Percentiles rank a stretch among this genome's conserved stretches.
Evolutionary conservation across 176 grass and related monocot genomes (phyloP).

Genomic region (Eremochloa ophiuroides): DNA sequence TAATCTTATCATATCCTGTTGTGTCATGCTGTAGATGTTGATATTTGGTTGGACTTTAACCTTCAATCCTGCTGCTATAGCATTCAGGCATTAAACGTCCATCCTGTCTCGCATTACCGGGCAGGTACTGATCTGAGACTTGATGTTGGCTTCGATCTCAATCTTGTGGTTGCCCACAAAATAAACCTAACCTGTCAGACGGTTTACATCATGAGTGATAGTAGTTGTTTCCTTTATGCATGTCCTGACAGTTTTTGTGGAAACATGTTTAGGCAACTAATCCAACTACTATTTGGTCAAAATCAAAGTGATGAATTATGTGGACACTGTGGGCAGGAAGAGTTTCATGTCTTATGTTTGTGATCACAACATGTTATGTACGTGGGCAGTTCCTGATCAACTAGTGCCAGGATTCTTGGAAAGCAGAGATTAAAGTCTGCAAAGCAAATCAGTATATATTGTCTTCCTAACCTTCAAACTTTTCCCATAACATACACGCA

Average conservation of each 20-base stretch:
- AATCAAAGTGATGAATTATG: neutral
- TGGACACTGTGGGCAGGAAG: neutral
- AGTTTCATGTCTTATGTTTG: neutral
- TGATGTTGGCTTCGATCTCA: neutral
- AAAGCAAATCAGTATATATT: neutral
- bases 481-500: neutral
- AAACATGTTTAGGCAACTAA: neutral
- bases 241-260: neutral
- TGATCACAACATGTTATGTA: neutral
- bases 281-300: neutral
- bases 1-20: neutral
- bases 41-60: neutral
- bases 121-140: neutral
- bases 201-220: neutral
- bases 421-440: neutral
- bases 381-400: neutral
- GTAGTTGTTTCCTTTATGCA: neutral
- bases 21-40: neutral
- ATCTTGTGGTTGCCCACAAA: conserved; percentile 3
- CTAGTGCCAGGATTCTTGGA: conserved; percentile 21
- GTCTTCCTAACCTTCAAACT: neutral
- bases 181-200: neutral
- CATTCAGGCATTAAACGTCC: neutral
- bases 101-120: neutral
- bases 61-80: neutral